phyloP scores from a whole-genome alignment of 768 basidiomycete species.

The Tremella fuciformis region DNA sequence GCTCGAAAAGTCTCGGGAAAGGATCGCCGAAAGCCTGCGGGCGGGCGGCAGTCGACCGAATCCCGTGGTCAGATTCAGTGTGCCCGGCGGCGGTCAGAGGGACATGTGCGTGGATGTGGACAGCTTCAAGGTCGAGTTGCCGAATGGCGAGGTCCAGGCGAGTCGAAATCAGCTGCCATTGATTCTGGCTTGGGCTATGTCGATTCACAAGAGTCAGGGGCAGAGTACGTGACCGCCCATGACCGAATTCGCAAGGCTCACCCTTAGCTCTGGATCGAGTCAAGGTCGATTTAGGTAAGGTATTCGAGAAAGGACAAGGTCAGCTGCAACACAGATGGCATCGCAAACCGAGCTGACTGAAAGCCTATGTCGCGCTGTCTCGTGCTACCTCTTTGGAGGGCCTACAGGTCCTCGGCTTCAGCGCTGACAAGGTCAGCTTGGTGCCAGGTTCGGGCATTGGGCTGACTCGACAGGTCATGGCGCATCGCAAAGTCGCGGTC shows the following conservation, averaged over 20 bases:
- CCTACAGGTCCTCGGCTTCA: conserved; percentile 48
- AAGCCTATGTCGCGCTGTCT: conserved; percentile 50
- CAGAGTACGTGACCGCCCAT: conserved; percentile 59
- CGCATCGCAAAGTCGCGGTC: conserved; percentile 41
- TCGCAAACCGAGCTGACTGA: too few relatives aligned
- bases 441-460: not conserved
- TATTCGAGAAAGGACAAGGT: conserved; percentile 65
- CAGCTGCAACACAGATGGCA: not conserved
- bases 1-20: conserved; percentile 34
- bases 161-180: conserved; percentile 78
- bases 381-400: conserved; percentile 51
- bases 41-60: conserved; percentile 44
- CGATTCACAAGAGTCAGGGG: conserved; percentile 96
- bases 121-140: conserved; percentile 79
- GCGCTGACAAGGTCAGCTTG: conserved; percentile 41
- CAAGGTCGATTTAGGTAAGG: conserved; percentile 84
- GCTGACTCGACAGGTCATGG: conserved; percentile 36
- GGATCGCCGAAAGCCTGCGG: conserved; percentile 42
- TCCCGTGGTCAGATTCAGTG: conserved; percentile 75
- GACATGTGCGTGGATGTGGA: conserved; percentile 67
- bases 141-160: conserved; percentile 79
- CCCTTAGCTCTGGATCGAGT: conserved; percentile 71
- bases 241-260: not conserved
- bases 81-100: conserved; percentile 59
- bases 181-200: conserved; percentile 95